phyloP scores from a whole-genome alignment of 176 grass and related monocot species.

The Oryza rufipogon region DNA sequence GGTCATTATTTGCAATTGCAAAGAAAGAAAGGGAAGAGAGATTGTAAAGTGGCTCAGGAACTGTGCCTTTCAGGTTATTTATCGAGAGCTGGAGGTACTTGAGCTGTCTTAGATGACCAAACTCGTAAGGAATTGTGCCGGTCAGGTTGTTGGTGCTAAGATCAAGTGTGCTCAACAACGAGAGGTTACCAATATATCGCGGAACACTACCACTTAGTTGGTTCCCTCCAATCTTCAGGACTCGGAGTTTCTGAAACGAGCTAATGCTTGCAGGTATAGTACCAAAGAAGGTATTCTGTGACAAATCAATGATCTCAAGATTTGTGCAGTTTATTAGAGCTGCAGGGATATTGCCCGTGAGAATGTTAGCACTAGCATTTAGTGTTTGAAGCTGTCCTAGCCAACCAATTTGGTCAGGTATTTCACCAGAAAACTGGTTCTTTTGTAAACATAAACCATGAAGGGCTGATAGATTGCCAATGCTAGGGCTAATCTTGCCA shows the following conservation, averaged over 20 bases:
- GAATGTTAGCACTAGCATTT: constrained; percentile 50
- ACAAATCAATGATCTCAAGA: constrained; percentile 47
- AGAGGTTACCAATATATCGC: constrained; percentile 46
- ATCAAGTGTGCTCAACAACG: constrained; percentile 36
- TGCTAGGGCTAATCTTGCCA: constrained; percentile 18
- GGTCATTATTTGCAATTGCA: constrained; percentile 38
- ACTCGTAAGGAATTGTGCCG: constrained; percentile 44
- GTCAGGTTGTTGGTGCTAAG: constrained; percentile 43
- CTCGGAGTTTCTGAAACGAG: constrained; percentile 36
- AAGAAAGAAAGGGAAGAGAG: constrained; percentile 36
- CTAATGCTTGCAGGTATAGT: constrained; percentile 33
- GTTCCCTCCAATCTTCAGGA: constrained; percentile 34
- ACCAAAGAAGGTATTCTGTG: constrained; percentile 34
- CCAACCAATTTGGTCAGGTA: neutral
- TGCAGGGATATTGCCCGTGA: constrained; percentile 38
- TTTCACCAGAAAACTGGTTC: neutral
- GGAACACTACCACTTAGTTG: constrained; percentile 42
- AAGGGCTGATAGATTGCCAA: constrained; percentile 42
- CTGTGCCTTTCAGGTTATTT: constrained; percentile 44
- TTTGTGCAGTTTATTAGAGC: constrained; percentile 41
- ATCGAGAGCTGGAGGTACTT: constrained; percentile 37
- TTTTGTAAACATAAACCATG: neutral
- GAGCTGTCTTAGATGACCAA: constrained; percentile 33
- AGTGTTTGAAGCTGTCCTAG: constrained; percentile 36
- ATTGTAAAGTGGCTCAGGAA: constrained; percentile 49